Evolutionary conservation across 768 basidiomycete genomes (phyloP), one percentile per base, ranked within the genome.

Genomic region (Kwoniella botswanensis): DNA sequence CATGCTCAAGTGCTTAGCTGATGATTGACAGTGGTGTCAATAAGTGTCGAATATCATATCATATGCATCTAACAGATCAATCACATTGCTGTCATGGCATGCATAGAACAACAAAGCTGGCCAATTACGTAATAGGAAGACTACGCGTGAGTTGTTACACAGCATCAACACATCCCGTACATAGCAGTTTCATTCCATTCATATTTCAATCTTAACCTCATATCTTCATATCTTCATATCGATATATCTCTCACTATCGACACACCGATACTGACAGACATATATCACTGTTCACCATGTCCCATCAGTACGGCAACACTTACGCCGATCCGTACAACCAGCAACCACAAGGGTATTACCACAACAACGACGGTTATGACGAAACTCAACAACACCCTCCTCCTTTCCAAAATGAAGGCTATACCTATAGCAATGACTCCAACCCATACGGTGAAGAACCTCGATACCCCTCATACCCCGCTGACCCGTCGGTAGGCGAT

Each of bases 371-470:
- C 22, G 61, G 26, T 18, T 56, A 69, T 57, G 52, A 54, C 26
- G 35, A 66, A 9, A 44, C 29, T 4, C 35, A 54, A 12, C 68
- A 69, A 69, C 35, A 35, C 35, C 68, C 68, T 21, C 68, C 68
- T 9, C 68, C 68, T 12, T 67, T 67, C 44, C 22, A 58, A 9
- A 41, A 58, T 41, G n/a, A 69, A 21, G 55, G 26, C 22, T 69
- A 69, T 54, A 52, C 63, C 54, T 74, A 75, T 59, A 66, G 59
- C 26, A 64, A 70, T 26, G 67, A 66, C 24, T 24, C 57, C 2
- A 68, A 63, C 46, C 67, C 72, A 2, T 73, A 73, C 24, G 67
- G 52, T 21, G 67, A 73, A 26, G 72, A 65, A n/a, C 72, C 72
- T 62, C 67, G 68, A 15, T 73, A 69, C 55, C 67, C 67, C 7